Base-by-base conservation (phyloP, 2,329 filamentous ascomycete species). In the Berkeleyomyces rouxiae region DNA sequence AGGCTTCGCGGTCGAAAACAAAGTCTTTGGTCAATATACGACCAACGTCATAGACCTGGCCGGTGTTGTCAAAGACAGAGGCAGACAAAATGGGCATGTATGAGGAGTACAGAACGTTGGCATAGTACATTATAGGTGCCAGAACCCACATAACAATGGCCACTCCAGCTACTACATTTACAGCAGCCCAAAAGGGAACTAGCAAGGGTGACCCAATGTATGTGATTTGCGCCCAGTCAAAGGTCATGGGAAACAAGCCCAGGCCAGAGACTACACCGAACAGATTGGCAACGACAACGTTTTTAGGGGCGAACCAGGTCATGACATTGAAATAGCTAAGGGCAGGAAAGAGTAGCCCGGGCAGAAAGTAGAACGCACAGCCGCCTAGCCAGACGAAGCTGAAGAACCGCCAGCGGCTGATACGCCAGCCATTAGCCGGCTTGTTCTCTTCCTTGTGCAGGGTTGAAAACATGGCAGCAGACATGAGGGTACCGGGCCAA, bases 171-270 rank as follows among this genome's bases (percentile, higher is more conserved):
- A 93, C 82, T 44, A 93, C 88, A 69, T 93, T 93, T 73, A 91
- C 82, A 7, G 88, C 86, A 47, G 88, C 86, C 88, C 89, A 90
- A 72, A 92, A 93, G 0, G 89, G 89, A 0, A 89, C 90, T 13
- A 93, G 78, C 5, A 95, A 76, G 0, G 87, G 90, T 3, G 88
- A 93, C 13, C 90, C 90, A 68, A 95, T 93, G 69, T 92, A 86
- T 0, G 90, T 89, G 66, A 95, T 85, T 70, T 95, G 90, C 0
- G 88, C 87, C 90, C 90, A 95, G 74, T 95, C 90, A 69, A 95
- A 95, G 0, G 90, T 95, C 68, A 95, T 71, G 0, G 90, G 90
- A 66, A 95, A 90, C 42, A 95, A 74, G 0, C 89, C 89, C 11
- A 95, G 79, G 2, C 90, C 90, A 1, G 89, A 92, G n/a, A 84